phyloP scores from a whole-genome alignment of 2,329 filamentous ascomycete species.

The Grosmannia penicillata region DNA sequence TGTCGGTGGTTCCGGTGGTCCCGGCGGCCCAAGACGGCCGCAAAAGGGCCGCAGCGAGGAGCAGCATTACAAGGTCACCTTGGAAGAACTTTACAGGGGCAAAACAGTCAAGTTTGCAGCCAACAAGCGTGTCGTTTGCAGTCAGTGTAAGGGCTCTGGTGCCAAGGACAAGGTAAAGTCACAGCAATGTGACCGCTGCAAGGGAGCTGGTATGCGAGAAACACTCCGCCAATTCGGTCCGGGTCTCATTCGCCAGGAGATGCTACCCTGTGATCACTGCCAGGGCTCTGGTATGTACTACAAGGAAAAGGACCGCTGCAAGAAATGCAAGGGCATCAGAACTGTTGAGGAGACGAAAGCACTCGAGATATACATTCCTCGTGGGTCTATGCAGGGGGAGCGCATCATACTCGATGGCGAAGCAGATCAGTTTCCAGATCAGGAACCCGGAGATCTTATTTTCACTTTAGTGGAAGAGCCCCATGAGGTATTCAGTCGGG shows the following conservation, averaged over 20 bases:
- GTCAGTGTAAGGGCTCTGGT: conserved; percentile 72
- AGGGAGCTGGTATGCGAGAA: conserved; percentile 63
- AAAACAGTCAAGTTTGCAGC: conserved; percentile 96
- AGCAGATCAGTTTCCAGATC: conserved; percentile 81
- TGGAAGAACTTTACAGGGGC: conserved; percentile 96
- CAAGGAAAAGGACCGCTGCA: conserved; percentile 95
- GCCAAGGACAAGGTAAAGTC: conserved; percentile 86
- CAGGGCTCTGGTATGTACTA: conserved; percentile 72
- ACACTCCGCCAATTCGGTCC: conserved; percentile 73
- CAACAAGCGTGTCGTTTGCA: conserved; percentile 86
- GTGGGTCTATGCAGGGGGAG: conserved; percentile 75
- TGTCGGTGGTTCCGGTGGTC: conserved; percentile 36
- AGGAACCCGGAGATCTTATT: conserved; percentile 82
- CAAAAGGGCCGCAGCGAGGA: conserved; percentile 71
- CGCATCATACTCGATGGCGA: conserved; percentile 83
- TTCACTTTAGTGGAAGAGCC: conserved; percentile 73
- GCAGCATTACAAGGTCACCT: conserved; percentile 75
- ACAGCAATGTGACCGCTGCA: conserved; percentile 69
- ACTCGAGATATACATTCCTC: conserved; percentile 88
- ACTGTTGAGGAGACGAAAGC: conserved; percentile 83
- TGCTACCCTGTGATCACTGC: conserved; percentile 69
- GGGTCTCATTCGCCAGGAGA: conserved; percentile 69
- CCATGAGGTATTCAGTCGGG: conserved; percentile 69
- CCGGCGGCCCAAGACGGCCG: conserved; percentile 37
- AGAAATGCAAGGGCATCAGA: conserved; percentile 93